A percentile compares a stretch with the other conserved stretches of the same genome.
These are phyloP conservation scores for Solanum bulbocastanum DNA, from an alignment of 257 asterid species.

Conservation along the genomic window DNA sequence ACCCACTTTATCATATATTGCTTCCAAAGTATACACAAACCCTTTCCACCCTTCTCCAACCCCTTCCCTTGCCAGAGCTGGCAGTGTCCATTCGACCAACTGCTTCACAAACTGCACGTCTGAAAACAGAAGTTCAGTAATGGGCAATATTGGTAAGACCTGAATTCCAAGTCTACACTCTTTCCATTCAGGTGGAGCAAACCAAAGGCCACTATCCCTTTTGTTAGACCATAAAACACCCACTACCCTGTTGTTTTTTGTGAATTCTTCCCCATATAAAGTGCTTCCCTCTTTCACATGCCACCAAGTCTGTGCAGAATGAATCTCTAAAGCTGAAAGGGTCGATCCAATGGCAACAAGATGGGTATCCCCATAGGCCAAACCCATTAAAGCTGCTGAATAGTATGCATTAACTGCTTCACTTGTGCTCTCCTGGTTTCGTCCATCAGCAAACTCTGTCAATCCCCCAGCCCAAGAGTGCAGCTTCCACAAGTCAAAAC, in stretches of 20 bases:
- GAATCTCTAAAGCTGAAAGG: constrained; percentile 66
- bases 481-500: constrained; percentile 70
- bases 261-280: constrained; percentile 49
- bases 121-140: constrained; percentile 61
- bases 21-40: constrained; percentile 67
- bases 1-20: constrained; percentile 45
- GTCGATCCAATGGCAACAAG: constrained; percentile 67
- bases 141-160: constrained; percentile 63
- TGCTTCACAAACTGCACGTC: constrained; percentile 44
- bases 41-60: constrained; percentile 99
- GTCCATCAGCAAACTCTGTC: constrained; percentile 84
- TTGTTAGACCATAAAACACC: constrained; percentile 89
- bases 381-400: constrained; percentile 90
- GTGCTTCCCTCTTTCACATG: constrained; percentile 47
- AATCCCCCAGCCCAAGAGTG: constrained; percentile 99
- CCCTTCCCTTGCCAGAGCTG: constrained; percentile 70
- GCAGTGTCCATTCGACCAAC: constrained; percentile 68
- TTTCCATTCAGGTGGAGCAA: constrained; percentile 78
- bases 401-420: constrained; percentile 90
- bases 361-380: constrained; percentile 83
- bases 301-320: constrained; percentile 90
- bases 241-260: constrained; percentile 55
- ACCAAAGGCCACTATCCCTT: constrained; percentile 84
- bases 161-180: constrained; percentile 86
- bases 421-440: constrained; percentile 91